phyloP scores from a whole-genome alignment of 805 yeast species.

The Candida germanica region DNA sequence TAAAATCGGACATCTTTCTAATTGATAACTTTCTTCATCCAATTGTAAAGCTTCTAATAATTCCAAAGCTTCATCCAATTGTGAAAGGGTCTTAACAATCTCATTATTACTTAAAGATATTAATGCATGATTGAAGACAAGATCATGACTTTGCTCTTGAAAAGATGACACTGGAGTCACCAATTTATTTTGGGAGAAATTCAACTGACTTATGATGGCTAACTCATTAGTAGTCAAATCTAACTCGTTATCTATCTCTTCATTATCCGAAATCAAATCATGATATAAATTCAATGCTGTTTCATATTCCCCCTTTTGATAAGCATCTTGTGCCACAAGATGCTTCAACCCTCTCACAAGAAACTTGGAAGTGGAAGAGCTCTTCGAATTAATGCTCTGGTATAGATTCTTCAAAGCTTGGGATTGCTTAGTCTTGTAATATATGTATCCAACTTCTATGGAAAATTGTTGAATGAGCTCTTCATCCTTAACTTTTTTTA shows the following conservation, averaged over 20 bases:
- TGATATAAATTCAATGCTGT: slow-evolving; percentile 48
- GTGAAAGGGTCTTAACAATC: slow-evolving; percentile 35
- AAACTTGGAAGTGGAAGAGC: slow-evolving; percentile 17
- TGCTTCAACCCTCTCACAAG: slow-evolving; percentile 41
- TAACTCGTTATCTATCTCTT: slow-evolving; percentile 39
- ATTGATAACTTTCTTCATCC: slow-evolving; percentile 47
- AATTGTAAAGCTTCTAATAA: slow-evolving; percentile 35
- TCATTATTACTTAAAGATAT: slow-evolving; percentile 44
- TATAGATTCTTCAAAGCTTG: slow-evolving; percentile 22
- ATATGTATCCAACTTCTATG: slow-evolving; percentile 56
- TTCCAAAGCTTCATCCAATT: slow-evolving; percentile 45
- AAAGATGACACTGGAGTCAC: slow-evolving; percentile 3
- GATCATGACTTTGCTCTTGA: slow-evolving; percentile 44
- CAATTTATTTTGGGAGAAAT: slow-evolving; percentile 9
- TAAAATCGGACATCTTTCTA: slow-evolving; percentile 59
- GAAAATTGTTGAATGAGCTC: slow-evolving; percentile 34
- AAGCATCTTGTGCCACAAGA: slow-evolving; percentile 52
- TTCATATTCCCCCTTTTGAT: slow-evolving; percentile 42
- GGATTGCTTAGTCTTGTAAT: slow-evolving; percentile 53
- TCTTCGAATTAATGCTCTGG: slow-evolving; percentile 6
- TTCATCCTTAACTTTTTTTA: slow-evolving; percentile 35
- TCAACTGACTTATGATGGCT: slow-evolving; percentile 58
- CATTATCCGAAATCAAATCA: slow-evolving; percentile 29
- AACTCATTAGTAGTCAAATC: slow-evolving; percentile 65
- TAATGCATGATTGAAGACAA: slow-evolving; percentile 57